Evolutionary conservation across 2,329 filamentous ascomycete genomes (phyloP).

Genomic region (Neocatenulostroma microsporum): DNA sequence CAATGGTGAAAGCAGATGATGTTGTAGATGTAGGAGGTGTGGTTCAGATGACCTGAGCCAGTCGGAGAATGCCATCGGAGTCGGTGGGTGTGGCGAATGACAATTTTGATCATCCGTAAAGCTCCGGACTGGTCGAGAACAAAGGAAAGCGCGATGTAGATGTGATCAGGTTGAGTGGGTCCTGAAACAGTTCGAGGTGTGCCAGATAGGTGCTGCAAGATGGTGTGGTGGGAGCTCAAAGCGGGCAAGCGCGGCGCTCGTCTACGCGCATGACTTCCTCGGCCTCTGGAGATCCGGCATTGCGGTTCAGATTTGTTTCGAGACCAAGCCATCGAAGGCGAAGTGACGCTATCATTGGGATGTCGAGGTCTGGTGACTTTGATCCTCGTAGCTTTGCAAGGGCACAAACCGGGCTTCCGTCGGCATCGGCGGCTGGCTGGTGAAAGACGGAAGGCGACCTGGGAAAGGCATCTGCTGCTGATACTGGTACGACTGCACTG

Average conservation of each 20-base stretch:
- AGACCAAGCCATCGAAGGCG: background rate
- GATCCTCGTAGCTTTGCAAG: slow-evolving; percentile 28
- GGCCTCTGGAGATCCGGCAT: slow-evolving; percentile 9
- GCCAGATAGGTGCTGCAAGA: slow-evolving; percentile 6
- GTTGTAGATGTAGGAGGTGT: background rate
- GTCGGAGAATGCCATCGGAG: slow-evolving; percentile 11
- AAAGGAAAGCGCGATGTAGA: slow-evolving; percentile 16
- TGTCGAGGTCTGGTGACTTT: slow-evolving; percentile 26
- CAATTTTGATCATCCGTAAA: slow-evolving; percentile 12
- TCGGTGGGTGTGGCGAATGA: slow-evolving; percentile 15
- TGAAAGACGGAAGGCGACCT: slow-evolving; percentile 20
- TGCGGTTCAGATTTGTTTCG: slow-evolving; percentile 8
- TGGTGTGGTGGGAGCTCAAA: slow-evolving; percentile 16
- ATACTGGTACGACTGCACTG: slow-evolving; percentile 23
- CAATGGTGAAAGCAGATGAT: too few species aligned
- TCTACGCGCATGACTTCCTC: slow-evolving; percentile 13
- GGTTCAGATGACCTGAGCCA: slow-evolving; percentile 6
- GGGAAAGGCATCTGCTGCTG: slow-evolving; percentile 16
- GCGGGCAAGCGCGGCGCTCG: slow-evolving; percentile 4
- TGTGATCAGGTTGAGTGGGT: slow-evolving; percentile 7
- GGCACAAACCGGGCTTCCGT: slow-evolving; percentile 26
- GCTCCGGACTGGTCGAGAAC: slow-evolving; percentile 13
- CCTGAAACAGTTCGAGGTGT: slow-evolving; percentile 8
- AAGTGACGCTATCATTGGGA: slow-evolving; percentile 8
- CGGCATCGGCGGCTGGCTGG: slow-evolving; percentile 20